Percentiles rank a stretch among this genome's conserved stretches.
Evolutionary conservation across 2,329 filamentous ascomycete species (phyloP).

Genomic region (Aspergillus glaucus): DNA sequence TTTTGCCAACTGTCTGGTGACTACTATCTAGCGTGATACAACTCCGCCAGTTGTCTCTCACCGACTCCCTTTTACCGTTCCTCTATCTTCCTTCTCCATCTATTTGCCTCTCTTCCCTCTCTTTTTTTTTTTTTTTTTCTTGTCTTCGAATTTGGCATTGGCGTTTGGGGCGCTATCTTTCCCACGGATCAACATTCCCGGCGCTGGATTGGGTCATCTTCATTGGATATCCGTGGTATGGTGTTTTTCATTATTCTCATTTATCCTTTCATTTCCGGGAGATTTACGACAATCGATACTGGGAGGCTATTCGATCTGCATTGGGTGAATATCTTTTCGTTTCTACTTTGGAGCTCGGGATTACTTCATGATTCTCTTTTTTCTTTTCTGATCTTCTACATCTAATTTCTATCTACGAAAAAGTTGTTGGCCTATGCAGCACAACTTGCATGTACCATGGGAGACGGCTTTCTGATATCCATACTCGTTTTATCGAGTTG

Average conservation of each 20-base stretch:
- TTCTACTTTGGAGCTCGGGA: background rate
- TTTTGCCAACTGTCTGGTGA: background rate
- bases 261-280: slow-evolving; percentile 5
- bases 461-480: slow-evolving; percentile 15
- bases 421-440: slow-evolving; percentile 15
- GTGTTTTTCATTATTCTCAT: slow-evolving; percentile 9
- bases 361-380: slow-evolving; percentile 3
- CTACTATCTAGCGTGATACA: no score
- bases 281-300: slow-evolving; percentile 5
- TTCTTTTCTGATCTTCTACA: slow-evolving; percentile 2
- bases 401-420: slow-evolving; percentile 10
- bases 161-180: slow-evolving; percentile 15
- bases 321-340: slow-evolving; percentile 6
- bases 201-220: slow-evolving; percentile 16
- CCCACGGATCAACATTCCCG: slow-evolving; percentile 11
- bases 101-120: slow-evolving; percentile 6
- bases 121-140: slow-evolving; percentile 10
- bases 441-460: slow-evolving; percentile 16
- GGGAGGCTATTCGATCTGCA: slow-evolving; percentile 9
- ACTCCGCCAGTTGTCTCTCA: background rate
- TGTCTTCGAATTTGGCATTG: slow-evolving; percentile 9
- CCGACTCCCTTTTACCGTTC: background rate
- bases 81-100: slow-evolving; percentile 6
- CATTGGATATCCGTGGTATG: slow-evolving; percentile 14
- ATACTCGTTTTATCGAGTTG: background rate